Evolutionary conservation across 148 eudicot genomes (phyloP).

Genomic region (Rhododendron vialii): DNA sequence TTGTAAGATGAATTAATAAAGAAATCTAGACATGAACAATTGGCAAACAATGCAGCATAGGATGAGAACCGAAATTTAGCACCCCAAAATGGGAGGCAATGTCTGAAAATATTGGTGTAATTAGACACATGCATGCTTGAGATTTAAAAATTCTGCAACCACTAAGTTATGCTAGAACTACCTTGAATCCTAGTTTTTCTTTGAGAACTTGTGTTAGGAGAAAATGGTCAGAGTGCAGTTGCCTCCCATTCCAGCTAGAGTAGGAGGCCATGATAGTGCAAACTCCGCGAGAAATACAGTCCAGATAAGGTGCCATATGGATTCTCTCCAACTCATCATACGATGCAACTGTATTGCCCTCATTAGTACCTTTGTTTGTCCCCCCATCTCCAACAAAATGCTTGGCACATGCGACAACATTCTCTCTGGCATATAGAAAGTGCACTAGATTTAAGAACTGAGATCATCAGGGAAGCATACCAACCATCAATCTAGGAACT

Average conservation of each 20-base stretch:
- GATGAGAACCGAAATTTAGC: background rate
- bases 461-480: background rate
- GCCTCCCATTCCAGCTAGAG: slow-evolving; percentile 75
- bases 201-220: slow-evolving; percentile 75
- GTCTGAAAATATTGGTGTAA: background rate
- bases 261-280: slow-evolving; percentile 88
- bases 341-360: slow-evolving; percentile 68
- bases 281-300: slow-evolving; percentile 75
- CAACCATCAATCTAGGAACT: background rate
- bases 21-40: slow-evolving; percentile 1
- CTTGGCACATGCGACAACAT: slow-evolving; percentile 83
- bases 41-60: background rate
- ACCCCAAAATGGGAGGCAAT: background rate
- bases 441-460: background rate
- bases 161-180: slow-evolving; percentile 5
- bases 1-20: background rate
- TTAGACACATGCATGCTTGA: background rate
- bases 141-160: background rate
- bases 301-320: slow-evolving; percentile 78
- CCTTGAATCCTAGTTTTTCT: slow-evolving; percentile 73
- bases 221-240: slow-evolving; percentile 54
- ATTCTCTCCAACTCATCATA: slow-evolving; percentile 67
- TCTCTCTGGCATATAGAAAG: slow-evolving; percentile 47
- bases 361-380: slow-evolving; percentile 65
- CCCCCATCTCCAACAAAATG: slow-evolving; percentile 95